phyloP scores from a whole-genome alignment of 805 yeast species.

The Candida cerambycidarum region DNA sequence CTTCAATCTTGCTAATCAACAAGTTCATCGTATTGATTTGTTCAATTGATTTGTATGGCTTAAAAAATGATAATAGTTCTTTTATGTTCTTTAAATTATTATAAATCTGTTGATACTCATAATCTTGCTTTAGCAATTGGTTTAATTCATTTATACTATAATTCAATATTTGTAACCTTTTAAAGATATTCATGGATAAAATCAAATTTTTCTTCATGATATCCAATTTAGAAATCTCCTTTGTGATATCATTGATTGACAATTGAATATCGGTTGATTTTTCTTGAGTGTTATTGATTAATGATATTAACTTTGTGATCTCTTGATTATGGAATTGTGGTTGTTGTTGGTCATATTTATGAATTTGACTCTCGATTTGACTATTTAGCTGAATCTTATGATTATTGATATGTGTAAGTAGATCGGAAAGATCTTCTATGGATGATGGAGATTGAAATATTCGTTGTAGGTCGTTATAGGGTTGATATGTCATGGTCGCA shows the following conservation, averaged over 20 bases:
- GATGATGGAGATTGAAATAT: conserved; percentile 53
- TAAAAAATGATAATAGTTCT: conserved; percentile 71
- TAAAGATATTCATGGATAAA: conserved; percentile 78
- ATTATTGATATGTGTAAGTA: conserved; percentile 48
- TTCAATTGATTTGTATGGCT: conserved; percentile 77
- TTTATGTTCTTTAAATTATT: conserved; percentile 67
- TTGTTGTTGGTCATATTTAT: conserved; percentile 29
- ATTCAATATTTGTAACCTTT: conserved; percentile 77
- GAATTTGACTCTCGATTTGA: conserved; percentile 42
- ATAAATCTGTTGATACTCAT: conserved; percentile 55
- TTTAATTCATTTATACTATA: conserved; percentile 60
- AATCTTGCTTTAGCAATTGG: conserved; percentile 48
- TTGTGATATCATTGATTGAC: conserved; percentile 68
- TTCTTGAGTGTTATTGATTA: conserved; percentile 47
- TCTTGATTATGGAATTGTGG: conserved; percentile 26
- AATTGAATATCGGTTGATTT: conserved; percentile 57
- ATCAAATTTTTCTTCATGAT: conserved; percentile 81
- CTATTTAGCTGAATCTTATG: conserved; percentile 52
- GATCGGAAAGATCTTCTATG: conserved; percentile 49
- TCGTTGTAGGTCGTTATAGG: conserved; percentile 12
- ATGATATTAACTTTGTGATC: conserved; percentile 39
- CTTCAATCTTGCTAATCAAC: conserved; percentile 58
- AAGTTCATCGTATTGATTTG: conserved; percentile 69
- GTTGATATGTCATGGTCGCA: conserved; percentile 2
- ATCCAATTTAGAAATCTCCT: conserved; percentile 75